Evolutionary conservation across 2,329 filamentous ascomycete genomes (phyloP), one percentile per base, ranked within the genome.

Genomic region (Raffaelea ambrosiae): DNA sequence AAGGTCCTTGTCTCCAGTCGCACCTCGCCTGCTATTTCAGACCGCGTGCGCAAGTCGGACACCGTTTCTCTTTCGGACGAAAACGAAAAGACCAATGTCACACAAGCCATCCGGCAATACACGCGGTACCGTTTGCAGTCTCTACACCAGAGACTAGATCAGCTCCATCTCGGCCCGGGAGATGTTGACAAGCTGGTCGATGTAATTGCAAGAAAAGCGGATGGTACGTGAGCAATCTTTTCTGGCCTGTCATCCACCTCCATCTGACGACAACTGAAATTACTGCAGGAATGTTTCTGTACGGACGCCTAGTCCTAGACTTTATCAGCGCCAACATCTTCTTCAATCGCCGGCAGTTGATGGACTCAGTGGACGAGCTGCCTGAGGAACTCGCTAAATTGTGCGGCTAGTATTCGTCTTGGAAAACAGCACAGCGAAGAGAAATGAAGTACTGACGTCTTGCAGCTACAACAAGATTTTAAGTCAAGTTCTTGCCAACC

Each of bases 231-330:
- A 40, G n/a, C 19, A 23, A 3, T 18, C 8, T 11, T n/a, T 1
- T 29, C 13, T 29, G 13, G 26, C 13, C 26, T 29, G 13, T 13
- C 13, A 13, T 13, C 7, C 7, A 29, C 26, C 7, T 7, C 7
- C 26, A 29, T n/a, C n/a, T n/a, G n/a, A n/a, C n/a, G 26, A 13
- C 26, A 31, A n/a, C 21, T 23, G 23, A n/a, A 40, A 35, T 3
- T 40, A 14, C 31, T 3, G 2, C 4, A 65, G 65, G 63, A 3
- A 67, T 67, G 63, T 67, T 67, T 47, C 51, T 67, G 1, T 67
- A 58, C 35, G 64, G 64, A 23, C 52, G 61, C 3, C 55, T 67
- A 2, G 62, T 67, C 0, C 49, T 66, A 3, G 60, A 66, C 19
- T 65, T 62, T 23, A 44, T 67, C 3, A 36, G 54, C 0, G 57